Evolutionary conservation across 306 rosid species (phyloP), one percentile per base, ranked within the genome.

Genomic region (Hippophae rhamnoides): DNA sequence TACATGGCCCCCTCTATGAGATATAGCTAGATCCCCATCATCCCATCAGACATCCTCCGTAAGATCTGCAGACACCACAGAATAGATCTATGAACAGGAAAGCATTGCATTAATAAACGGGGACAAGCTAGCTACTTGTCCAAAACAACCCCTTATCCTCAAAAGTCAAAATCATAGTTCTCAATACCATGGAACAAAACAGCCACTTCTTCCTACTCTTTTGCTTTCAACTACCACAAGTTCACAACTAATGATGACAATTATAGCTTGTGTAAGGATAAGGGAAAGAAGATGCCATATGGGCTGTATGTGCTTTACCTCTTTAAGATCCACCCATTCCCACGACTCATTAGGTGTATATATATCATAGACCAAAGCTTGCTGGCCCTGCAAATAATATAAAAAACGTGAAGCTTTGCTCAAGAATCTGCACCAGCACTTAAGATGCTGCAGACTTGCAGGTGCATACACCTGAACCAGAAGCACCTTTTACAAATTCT

Each of bases 301-400:
- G 38, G 2, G 38, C 38, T 27, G 4, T 2, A 51, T 31, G 13
- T n/a, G 46, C 57, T 71, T 52, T 72, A 88, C 99, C 95, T 92
- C 96, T 69, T 86, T 85, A 74, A 92, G 87, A 69, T 92, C 84
- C 71, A 88, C 99, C 97, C 93, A 92, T 70, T 92, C 99, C 89
- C 92, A 92, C 9, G 97, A 83, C 84, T 85, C 99, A 43, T 80
- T 69, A 12, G 80, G 74, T 70, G 83, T 78, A 75, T 80, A 56
- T 13, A 80, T 86, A 79, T 88, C 96, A 72, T 92, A 92, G 55
- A 84, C 90, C 85, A 92, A 67, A 71, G 89, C 93, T 68, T 92
- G 93, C 38, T 89, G 87, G 43, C 88, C 95, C 99, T 88, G 78
- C 61, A 76, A 70, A 66, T 56, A 46, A 63, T 49, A 41, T 49